Conservation (phyloP, 1,284 basidiomycete genomes). For the Kalmanozyma brasiliensis region DNA sequence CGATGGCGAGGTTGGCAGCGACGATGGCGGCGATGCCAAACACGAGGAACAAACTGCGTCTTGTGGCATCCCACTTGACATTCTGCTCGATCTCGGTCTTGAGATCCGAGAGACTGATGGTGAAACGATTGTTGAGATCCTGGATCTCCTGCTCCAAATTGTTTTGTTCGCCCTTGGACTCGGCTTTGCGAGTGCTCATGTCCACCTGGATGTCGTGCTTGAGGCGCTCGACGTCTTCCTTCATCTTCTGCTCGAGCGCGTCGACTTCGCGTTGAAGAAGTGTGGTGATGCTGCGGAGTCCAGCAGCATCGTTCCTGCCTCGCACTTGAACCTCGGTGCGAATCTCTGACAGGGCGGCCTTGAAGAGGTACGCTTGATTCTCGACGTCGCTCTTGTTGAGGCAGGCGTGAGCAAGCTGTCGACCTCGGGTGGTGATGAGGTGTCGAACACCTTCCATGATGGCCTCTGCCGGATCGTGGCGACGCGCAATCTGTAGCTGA, state of each 20-base stretch:
- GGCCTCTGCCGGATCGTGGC: conserved; percentile 65
- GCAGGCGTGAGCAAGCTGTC: conserved; percentile 79
- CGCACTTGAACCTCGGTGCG: conserved; percentile 86
- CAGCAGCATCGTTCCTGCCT: conserved; percentile 84
- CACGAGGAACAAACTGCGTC: conserved; percentile 63
- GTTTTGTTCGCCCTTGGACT: conserved; percentile 88
- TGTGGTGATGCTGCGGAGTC: conserved; percentile 79
- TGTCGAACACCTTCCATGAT: conserved; percentile 88
- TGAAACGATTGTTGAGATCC: conserved; percentile 71
- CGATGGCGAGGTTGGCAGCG: conserved; percentile 61
- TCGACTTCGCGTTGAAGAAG: conserved; percentile 89
- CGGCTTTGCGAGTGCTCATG: conserved; percentile 90
- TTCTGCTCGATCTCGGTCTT: conserved; percentile 67
- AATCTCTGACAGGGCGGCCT: conserved; percentile 89
- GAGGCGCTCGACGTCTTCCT: conserved; percentile 86
- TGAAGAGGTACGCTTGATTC: conserved; percentile 87
- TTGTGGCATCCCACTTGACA: conserved; percentile 67
- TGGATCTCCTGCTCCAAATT: conserved; percentile 87
- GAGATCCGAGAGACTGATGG: conserved; percentile 66
- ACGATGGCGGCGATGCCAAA: conserved; percentile 66
- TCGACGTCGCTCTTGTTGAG: conserved; percentile 81
- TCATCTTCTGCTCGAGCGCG: conserved; percentile 86
- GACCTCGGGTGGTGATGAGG: conserved; percentile 80
- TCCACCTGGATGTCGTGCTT: conserved; percentile 98
- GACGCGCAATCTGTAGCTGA: conserved; percentile 33